Conservation (phyloP, 352 stramenopile species). For the Thraustochytrium sp. region DNA sequence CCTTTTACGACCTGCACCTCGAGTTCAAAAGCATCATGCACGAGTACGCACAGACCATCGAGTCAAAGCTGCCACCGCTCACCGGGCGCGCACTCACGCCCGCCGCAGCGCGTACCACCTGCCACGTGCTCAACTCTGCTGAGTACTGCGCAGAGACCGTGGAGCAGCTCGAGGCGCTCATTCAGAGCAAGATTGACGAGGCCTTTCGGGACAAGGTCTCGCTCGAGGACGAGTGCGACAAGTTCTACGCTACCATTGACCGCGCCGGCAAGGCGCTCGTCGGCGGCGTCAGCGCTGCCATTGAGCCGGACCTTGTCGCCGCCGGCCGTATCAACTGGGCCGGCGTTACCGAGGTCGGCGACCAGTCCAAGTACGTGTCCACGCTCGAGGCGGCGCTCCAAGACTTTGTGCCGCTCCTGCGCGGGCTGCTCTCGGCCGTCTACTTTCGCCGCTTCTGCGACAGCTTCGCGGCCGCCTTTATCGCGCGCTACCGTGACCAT, state of each 20-base stretch:
- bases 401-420: slow-evolving; percentile 78
- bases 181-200: slow-evolving; percentile 88
- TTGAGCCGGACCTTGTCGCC: slow-evolving; percentile 78
- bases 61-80: slow-evolving; percentile 62
- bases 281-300: slow-evolving; percentile 74
- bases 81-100: background rate
- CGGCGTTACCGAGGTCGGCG: slow-evolving; percentile 83
- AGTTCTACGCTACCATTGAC: slow-evolving; percentile 88
- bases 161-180: slow-evolving; percentile 90
- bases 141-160: slow-evolving; percentile 96
- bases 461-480: slow-evolving; percentile 88
- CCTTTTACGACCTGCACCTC: slow-evolving; percentile 91
- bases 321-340: slow-evolving; percentile 88
- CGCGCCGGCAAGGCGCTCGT: slow-evolving; percentile 90
- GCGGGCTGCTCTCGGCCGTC: slow-evolving; percentile 71
- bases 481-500: slow-evolving; percentile 54
- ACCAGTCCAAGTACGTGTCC: slow-evolving; percentile 89
- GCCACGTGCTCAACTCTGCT: slow-evolving; percentile 95
- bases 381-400: slow-evolving; percentile 84
- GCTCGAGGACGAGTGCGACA: slow-evolving; percentile 84
- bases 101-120: slow-evolving; percentile 55
- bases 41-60: slow-evolving; percentile 69
- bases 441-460: slow-evolving; percentile 98
- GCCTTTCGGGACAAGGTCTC: slow-evolving; percentile 84
- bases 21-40: slow-evolving; percentile 80